These are phyloP conservation scores for Fistulifera pelliculosa DNA, from an alignment of 108 stramenopile species.

Conservation along the genomic window DNA sequence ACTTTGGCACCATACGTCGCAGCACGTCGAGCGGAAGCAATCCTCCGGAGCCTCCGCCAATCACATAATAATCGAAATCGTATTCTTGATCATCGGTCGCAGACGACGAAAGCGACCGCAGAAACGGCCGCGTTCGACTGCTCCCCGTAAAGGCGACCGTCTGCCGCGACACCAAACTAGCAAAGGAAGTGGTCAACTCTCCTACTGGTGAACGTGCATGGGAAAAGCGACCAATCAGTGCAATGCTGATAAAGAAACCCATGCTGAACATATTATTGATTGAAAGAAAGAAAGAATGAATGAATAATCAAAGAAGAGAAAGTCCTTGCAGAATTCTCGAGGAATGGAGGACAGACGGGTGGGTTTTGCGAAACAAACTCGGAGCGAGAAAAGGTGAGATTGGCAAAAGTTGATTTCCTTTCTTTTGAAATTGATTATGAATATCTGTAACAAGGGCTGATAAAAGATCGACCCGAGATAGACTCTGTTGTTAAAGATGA, in stretches of 20 bases:
- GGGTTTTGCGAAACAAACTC: too few relatives aligned
- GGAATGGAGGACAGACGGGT: too few relatives aligned
- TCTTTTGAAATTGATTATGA: too few relatives aligned
- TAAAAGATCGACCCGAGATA: too few relatives aligned
- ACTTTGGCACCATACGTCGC: conserved; percentile 85
- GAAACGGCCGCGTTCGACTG: conserved; percentile 4
- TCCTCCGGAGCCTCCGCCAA: conserved; percentile 82
- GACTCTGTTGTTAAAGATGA: too few relatives aligned
- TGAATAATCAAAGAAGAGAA: too few relatives aligned
- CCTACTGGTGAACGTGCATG: not conserved
- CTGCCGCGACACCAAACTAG: not conserved
- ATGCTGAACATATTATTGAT: not conserved
- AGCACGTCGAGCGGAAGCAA: conserved; percentile 71
- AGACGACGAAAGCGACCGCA: not conserved
- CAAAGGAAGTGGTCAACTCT: not conserved
- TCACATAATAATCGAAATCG: conserved; percentile 72
- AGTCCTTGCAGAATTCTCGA: too few relatives aligned
- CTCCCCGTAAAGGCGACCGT: not conserved
- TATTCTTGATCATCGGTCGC: conserved; percentile 15
- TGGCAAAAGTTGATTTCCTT: too few relatives aligned
- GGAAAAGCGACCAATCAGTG: not conserved
- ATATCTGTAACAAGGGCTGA: too few relatives aligned
- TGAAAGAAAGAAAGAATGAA: too few relatives aligned
- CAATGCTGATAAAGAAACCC: conserved; percentile 3
- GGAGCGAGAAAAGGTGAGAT: too few relatives aligned